phyloP scores from a whole-genome alignment of 1,139 yeast genomes.

The Debaryomycetaceae sp. region DNA sequence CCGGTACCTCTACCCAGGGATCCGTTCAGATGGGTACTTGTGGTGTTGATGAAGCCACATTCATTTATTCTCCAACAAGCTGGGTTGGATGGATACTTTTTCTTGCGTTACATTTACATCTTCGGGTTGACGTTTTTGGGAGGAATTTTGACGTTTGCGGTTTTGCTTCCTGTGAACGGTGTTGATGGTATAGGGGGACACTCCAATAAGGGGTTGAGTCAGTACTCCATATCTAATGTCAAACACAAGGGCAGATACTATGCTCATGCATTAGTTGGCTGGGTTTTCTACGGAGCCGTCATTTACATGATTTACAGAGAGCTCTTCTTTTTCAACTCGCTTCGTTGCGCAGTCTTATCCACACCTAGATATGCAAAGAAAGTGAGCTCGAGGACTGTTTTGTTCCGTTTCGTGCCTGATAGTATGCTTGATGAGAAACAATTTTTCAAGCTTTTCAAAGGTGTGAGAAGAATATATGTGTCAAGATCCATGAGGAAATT shows the following conservation, averaged over 20 bases:
- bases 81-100: conserved; percentile 74
- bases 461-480: conserved; percentile 73
- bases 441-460: conserved; percentile 57
- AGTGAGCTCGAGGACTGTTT: conserved; percentile 72
- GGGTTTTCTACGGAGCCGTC: conserved; percentile 72
- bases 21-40: conserved; percentile 59
- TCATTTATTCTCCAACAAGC: conserved; percentile 67
- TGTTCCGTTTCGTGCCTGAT: conserved; percentile 79
- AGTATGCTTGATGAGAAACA: conserved; percentile 61
- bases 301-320: conserved; percentile 78
- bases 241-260: conserved; percentile 58
- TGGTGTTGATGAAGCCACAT: conserved; percentile 57
- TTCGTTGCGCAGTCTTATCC: conserved; percentile 77
- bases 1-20: conserved; percentile 65
- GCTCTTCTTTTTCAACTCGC: conserved; percentile 70
- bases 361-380: conserved; percentile 75
- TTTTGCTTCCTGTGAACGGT: conserved; percentile 65
- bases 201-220: conserved; percentile 59
- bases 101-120: conserved; percentile 53
- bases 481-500: conserved; percentile 66
- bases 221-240: conserved; percentile 74
- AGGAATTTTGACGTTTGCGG: conserved; percentile 46
- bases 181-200: conserved; percentile 40
- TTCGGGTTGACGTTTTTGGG: conserved; percentile 41
- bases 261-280: conserved; percentile 82